Evolutionary conservation across 257 asterid genomes (phyloP).

Genomic region (Nicotiana knightiana): DNA sequence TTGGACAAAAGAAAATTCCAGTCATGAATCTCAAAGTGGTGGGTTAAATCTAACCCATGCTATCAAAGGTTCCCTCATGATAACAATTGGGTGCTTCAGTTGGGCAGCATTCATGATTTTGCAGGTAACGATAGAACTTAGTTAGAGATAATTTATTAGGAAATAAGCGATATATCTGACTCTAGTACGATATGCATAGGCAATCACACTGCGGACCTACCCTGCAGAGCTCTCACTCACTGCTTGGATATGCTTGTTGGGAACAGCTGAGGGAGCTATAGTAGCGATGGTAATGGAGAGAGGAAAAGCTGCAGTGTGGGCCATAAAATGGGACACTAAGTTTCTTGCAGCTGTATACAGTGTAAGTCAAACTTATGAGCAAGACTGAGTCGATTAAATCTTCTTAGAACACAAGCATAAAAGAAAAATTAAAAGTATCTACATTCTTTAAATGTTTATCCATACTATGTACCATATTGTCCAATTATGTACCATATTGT

Average conservation of each 20-base stretch:
- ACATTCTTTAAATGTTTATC: neutral
- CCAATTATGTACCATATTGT: neutral
- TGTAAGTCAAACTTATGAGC: conserved; percentile 35
- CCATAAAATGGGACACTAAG: conserved; percentile 66
- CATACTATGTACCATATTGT: neutral
- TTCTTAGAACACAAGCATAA: neutral
- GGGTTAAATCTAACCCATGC: conserved; percentile 46
- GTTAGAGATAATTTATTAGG: neutral
- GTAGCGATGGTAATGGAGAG: conserved; percentile 68
- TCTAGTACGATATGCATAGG: conserved; percentile 28
- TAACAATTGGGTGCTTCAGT: conserved; percentile 74
- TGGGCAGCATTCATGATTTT: conserved; percentile 91
- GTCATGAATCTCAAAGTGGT: conserved; percentile 23
- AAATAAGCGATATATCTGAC: neutral
- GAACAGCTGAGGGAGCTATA: conserved; percentile 65
- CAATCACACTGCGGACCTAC: conserved; percentile 59
- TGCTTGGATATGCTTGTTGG: conserved; percentile 83
- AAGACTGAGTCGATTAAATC: neutral
- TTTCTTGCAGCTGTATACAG: conserved; percentile 74
- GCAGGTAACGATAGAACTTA: conserved; percentile 45
- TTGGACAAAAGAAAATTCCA: conserved; percentile 45
- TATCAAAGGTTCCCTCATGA: conserved; percentile 77
- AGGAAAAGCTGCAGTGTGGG: conserved; percentile 68
- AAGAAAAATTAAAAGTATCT: neutral
- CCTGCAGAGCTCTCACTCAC: conserved; percentile 82